Conservation (phyloP, 257 asterid genomes). For the Rauvolfia tetraphylla region DNA sequence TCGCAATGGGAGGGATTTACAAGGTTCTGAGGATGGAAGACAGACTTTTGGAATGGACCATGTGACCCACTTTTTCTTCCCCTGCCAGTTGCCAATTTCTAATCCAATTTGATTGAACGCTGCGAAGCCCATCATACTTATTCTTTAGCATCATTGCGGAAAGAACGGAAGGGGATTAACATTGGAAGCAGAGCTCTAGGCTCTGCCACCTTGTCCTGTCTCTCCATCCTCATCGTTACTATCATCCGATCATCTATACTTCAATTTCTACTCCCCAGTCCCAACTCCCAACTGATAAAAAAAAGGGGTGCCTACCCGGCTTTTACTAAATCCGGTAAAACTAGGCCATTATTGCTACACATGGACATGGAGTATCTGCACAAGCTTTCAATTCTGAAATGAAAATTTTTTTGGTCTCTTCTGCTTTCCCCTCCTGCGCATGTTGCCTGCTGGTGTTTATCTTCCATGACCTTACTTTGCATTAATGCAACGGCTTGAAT, state of each 20-base stretch:
- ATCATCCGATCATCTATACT: not conserved
- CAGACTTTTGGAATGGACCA: not conserved
- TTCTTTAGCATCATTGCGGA: constrained; percentile 5
- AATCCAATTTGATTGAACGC: not conserved
- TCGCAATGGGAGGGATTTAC: not conserved
- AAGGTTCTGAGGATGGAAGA: constrained; percentile 1
- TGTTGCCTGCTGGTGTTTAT: not conserved
- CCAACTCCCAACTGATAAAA: not conserved
- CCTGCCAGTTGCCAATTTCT: not conserved
- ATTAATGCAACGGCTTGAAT: too few relatives aligned
- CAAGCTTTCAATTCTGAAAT: too few relatives aligned
- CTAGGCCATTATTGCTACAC: not conserved
- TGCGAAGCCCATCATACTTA: too few relatives aligned
- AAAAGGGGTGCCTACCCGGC: too few relatives aligned
- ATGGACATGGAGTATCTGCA: too few relatives aligned
- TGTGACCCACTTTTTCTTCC: not conserved
- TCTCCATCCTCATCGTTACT: not conserved
- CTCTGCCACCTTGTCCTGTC: constrained; percentile 9
- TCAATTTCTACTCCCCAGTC: too few relatives aligned
- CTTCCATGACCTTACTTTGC: not conserved
- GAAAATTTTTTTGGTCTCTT: too few relatives aligned
- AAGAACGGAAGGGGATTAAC: not conserved
- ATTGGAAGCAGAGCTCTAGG: constrained; percentile 6
- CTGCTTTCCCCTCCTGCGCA: not conserved
- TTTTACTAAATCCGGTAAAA: not conserved